Evolutionary conservation across 2,329 filamentous ascomycete genomes (phyloP).

Genomic region (Neonectria magnoliae): DNA sequence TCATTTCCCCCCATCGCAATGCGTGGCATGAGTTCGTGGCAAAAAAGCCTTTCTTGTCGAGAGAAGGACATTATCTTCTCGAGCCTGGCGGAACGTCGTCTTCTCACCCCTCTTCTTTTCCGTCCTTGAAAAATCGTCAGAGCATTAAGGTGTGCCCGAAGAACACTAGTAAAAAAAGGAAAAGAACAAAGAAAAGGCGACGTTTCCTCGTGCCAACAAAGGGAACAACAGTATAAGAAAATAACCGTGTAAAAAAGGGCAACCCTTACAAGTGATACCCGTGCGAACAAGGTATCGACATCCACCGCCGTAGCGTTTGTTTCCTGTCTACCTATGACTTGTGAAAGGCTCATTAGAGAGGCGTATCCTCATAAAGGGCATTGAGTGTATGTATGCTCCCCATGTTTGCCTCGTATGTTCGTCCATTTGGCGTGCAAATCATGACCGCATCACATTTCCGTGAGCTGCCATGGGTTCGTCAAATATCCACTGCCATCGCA

Average conservation of each 20-base stretch:
- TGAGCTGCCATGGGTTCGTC: conserved; percentile 17
- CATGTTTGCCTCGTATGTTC: conserved; percentile 18
- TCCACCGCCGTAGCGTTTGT: conserved; percentile 33
- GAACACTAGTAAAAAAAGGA: conserved; percentile 33
- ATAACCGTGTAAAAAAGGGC: conserved; percentile 30
- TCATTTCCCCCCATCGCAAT: conserved; percentile 5
- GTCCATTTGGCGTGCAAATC: conserved; percentile 14
- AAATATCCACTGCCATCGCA: conserved; percentile 13
- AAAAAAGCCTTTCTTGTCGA: conserved; percentile 4
- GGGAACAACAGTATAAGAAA: conserved; percentile 41
- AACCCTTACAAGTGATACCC: conserved; percentile 36
- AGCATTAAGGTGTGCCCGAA: conserved; percentile 38
- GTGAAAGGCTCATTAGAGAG: conserved; percentile 41
- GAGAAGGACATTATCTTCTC: conserved; percentile 24
- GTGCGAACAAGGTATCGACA: conserved; percentile 41
- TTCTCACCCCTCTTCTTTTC: conserved; percentile 5
- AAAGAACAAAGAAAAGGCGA: conserved; percentile 36
- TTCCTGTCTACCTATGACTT: conserved; percentile 44
- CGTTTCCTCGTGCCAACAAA: conserved; percentile 43
- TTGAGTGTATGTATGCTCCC: conserved; percentile 22
- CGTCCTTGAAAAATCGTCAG: conserved; percentile 32
- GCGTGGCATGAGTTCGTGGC: conserved; percentile 10
- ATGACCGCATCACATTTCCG: conserved; percentile 8
- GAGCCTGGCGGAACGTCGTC: conserved; percentile 11
- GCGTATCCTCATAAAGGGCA: conserved; percentile 29